These are phyloP conservation scores for Canavalia ensiformis DNA, from an alignment of 306 rosid species.

Conservation along the genomic window DNA sequence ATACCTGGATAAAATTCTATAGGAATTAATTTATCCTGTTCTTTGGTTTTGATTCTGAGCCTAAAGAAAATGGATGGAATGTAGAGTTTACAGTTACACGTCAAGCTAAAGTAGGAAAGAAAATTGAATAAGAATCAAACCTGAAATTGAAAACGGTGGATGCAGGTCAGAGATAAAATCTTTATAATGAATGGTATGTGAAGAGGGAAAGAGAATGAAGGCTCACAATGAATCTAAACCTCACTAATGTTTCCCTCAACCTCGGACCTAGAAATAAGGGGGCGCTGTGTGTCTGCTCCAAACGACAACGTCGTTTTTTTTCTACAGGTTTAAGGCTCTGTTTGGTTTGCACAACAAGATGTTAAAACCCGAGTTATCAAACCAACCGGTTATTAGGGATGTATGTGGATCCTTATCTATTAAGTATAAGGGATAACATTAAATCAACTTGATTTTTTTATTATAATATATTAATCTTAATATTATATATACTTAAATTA, in stretches of 20 bases:
- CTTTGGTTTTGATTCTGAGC: constrained; percentile 6
- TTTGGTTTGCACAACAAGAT: background rate
- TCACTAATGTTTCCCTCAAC: constrained; percentile 30
- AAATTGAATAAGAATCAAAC: constrained; percentile 48
- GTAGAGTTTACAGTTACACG: background rate
- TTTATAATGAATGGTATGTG: background rate
- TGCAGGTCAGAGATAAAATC: constrained; percentile 28
- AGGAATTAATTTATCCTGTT: background rate
- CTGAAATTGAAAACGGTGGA: constrained; percentile 44
- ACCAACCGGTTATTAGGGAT: no score
- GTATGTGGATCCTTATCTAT: no score
- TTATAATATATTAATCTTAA: no score
- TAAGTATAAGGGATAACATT: no score
- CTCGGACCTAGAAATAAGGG: constrained; percentile 49
- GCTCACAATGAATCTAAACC: constrained; percentile 3
- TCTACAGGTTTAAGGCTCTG: background rate
- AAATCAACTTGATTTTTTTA: no score
- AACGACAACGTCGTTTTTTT: constrained; percentile 44
- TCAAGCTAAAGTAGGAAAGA: background rate
- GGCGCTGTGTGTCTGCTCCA: background rate
- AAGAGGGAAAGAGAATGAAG: background rate
- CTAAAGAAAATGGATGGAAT: constrained; percentile 27
- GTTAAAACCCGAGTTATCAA: background rate
- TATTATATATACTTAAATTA: no score
- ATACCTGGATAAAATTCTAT: constrained; percentile 1